Base-by-base conservation (phyloP, 352 stramenopile genomes). In the Pythium coloratum region DNA sequence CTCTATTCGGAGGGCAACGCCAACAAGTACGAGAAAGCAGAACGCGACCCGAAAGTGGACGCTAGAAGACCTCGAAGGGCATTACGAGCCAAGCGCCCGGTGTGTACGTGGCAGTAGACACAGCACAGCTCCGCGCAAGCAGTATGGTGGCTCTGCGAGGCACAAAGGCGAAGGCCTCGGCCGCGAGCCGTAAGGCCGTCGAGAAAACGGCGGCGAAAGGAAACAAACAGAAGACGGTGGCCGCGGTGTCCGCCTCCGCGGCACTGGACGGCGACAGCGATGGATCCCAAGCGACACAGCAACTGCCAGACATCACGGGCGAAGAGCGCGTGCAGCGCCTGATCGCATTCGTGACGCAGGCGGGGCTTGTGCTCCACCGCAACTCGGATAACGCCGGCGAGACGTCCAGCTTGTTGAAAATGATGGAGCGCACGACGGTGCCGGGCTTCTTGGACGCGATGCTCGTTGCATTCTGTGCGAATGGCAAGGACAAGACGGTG, bases 131-230 rank as follows among this genome's bases (percentile, higher is more conserved):
- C 30, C 54, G 55, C 6, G 12, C 18, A 50, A 32, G 40, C 55
- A 55, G 7, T 42, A 92, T 93, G 84, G 84, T 90, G 62, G 81
- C 84, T 53, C 80, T 93, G 54, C 81, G 84, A 10, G 81, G 81
- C 24, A 89, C 88, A 72, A 93, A 93, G 72, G 66, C 79, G 38
- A 90, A 88, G 68, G 81, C 77, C 18, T 76, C 56, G 36, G 49
- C 80, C 42, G 62, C 84, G 49, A 91, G 86, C 71, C 74, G 70
- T 61, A 90, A 84, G 71, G 69, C 78, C 28, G 60, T 77, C 14
- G 80, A 88, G 49, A 81, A 81, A 54, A 64, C 73, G 24, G 64
- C 78, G 34, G 59, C 33, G 51, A 64, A 59, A 50, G 51, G 54
- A 38, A 54, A 33, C 24, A 42, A 36, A 33, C 30, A 3, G 51